Base-by-base conservation (phyloP, 2,329 filamentous ascomycete species). In the Hypocreales sp. region DNA sequence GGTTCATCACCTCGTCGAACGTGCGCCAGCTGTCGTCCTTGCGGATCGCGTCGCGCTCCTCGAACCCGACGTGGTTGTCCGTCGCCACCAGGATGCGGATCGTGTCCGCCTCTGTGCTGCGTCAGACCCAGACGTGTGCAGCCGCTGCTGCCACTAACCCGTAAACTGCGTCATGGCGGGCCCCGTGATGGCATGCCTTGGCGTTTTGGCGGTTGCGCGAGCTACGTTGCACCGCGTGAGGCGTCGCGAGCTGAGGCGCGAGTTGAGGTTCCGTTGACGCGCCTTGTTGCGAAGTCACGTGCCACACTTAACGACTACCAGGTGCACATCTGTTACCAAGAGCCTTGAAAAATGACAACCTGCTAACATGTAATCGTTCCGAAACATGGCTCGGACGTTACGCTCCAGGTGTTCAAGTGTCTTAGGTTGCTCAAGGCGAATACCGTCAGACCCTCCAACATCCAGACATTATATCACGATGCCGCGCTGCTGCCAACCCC, bases 51-150 rank as follows among this genome's bases (percentile, higher is more conserved):
- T 98, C 86, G 42, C 86, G 76, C 55, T 98, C 90, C 46, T 83
- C 81, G 54, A 84, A 95, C 28, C 90, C 90, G 34, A 98, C 90
- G 78, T 98, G 90, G 41, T 92, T 95, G 51, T 98, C 90, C 11
- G 87, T 95, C 21, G 90, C 78, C 33, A 98, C 68, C 20, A 98
- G 73, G 38, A 98, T 90, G 38, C 83, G 82, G 45, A 98, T 94
- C 0, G 83, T 92, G 56, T 98, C 83, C 40, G 79, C 55, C 30
- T 59, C 64, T 66, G 28, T 5, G 29, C 30, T 28, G 20, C n/a
- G 28, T 46, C 25, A 41, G 30, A 12, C 3, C 11, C 15, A 17
- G 10, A 20, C n/a, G 11, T 15, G 8, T 15, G 4, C 13, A 19
- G 2, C 8, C 5, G 16, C 5, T 5, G 13, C 13, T n/a, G n/a